Percentiles rank a stretch among this genome's conserved stretches.
phyloP scores from a whole-genome alignment of 495 filamentous ascomycete species.

The Aspergillus ellipticus region DNA sequence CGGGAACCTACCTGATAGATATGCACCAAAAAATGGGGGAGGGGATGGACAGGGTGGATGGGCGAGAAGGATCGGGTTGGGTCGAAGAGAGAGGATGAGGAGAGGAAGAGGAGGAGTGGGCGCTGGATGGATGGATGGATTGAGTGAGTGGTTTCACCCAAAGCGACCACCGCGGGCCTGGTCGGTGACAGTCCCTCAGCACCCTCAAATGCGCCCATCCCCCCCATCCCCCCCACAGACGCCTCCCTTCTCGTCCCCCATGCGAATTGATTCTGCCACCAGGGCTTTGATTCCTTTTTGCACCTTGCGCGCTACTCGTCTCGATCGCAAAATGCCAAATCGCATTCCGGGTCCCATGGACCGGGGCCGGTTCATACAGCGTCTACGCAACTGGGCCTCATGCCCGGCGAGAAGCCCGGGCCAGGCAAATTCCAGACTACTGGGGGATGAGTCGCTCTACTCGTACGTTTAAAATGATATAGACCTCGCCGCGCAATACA shows the following conservation, averaged over 20 bases:
- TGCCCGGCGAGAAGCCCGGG: not conserved
- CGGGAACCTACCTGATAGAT: slow-evolving; percentile 19
- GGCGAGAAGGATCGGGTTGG: slow-evolving; percentile 12
- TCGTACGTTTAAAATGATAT: not conserved
- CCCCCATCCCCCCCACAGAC: slow-evolving; percentile 25
- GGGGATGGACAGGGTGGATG: slow-evolving; percentile 9
- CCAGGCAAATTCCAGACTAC: not conserved
- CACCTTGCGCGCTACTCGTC: slow-evolving; percentile 9
- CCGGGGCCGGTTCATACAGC: not conserved
- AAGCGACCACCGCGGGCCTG: slow-evolving; percentile 35
- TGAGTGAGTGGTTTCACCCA: slow-evolving; percentile 34
- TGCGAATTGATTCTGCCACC: not conserved
- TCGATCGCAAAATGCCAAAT: slow-evolving; percentile 15
- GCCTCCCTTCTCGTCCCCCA: not conserved
- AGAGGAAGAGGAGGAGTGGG: slow-evolving; percentile 15
- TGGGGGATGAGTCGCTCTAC: not conserved
- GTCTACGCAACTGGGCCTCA: not conserved
- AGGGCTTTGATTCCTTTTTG: slow-evolving; percentile 1
- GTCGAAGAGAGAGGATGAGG: slow-evolving; percentile 16
- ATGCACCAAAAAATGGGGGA: slow-evolving; percentile 13
- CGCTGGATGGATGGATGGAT: slow-evolving; percentile 23
- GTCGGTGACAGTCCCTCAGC: slow-evolving; percentile 33
- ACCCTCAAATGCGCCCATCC: slow-evolving; percentile 1
- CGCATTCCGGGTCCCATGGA: slow-evolving; percentile 8
- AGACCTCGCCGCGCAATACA: not conserved